Evolutionary conservation across 73 alveolate genomes (phyloP).

Genomic region (Paramecium tetraurelia): DNA sequence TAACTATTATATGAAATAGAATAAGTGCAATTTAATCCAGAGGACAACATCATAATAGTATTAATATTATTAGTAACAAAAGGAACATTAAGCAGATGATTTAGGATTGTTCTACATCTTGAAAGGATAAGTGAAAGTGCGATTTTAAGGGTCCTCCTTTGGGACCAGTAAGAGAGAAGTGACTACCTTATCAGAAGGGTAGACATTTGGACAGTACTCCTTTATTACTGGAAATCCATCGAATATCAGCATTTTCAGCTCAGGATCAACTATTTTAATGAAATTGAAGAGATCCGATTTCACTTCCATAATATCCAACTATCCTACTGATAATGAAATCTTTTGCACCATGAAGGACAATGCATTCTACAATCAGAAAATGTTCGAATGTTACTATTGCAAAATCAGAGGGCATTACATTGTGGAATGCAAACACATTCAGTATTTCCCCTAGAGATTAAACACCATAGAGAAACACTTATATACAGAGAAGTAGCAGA

Average conservation of each 20-base stretch:
- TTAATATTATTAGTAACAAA: not conserved
- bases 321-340: slow-evolving; percentile 24
- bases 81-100: slow-evolving; percentile 36
- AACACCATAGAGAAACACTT: not conserved
- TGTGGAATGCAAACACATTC: not conserved
- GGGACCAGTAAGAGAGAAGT: not conserved
- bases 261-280: not conserved
- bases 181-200: not conserved
- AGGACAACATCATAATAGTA: not conserved
- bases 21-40: slow-evolving; percentile 2
- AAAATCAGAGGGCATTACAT: not conserved
- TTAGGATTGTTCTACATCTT: not conserved
- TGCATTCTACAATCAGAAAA: not conserved
- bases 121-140: slow-evolving; percentile 4
- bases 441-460: not conserved
- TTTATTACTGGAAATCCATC: slow-evolving; percentile 23
- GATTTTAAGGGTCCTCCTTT: not conserved
- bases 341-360: not conserved
- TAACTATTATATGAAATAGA: not conserved
- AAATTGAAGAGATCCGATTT: slow-evolving; percentile 28
- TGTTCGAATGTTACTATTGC: slow-evolving; percentile 31
- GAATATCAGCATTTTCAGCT: not conserved
- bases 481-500: not conserved
- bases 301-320: not conserved
- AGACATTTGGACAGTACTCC: slow-evolving; percentile 8